These are phyloP conservation scores for Podaxis sp. DNA, from an alignment of 768 basidiomycete species.

Conservation along the genomic window DNA sequence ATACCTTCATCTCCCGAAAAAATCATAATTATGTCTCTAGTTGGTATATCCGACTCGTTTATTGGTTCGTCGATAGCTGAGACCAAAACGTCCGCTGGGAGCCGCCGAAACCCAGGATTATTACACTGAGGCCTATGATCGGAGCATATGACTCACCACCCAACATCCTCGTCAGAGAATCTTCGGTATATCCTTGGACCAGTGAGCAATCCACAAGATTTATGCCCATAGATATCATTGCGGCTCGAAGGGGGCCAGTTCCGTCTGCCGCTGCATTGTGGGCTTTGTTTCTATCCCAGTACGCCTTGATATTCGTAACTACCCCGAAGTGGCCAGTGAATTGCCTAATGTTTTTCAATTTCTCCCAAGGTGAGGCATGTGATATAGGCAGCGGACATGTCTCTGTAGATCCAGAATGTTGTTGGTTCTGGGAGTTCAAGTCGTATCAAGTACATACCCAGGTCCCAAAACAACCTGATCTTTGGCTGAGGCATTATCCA, in stretches of 20 bases:
- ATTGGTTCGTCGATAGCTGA: slow-evolving; percentile 1
- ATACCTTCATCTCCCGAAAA: slow-evolving; percentile 2
- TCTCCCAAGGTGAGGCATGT: slow-evolving; percentile 2
- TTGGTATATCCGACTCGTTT: background rate
- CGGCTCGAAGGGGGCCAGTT: background rate
- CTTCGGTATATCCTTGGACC: background rate
- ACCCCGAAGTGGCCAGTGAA: slow-evolving; percentile 5
- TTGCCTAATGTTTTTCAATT: slow-evolving; percentile 2
- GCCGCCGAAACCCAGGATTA: background rate
- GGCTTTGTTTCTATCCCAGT: slow-evolving; percentile 4
- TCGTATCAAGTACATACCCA: slow-evolving; percentile 2
- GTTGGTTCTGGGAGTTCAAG: background rate
- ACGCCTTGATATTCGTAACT: slow-evolving; percentile 11
- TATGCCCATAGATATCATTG: slow-evolving; percentile 2
- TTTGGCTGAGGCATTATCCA: background rate
- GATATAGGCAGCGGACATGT: slow-evolving; percentile 5
- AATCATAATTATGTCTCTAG: slow-evolving; percentile 1
- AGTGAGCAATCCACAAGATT: slow-evolving; percentile 1
- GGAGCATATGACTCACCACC: background rate
- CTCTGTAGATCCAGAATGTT: background rate
- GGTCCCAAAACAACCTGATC: slow-evolving; percentile 13
- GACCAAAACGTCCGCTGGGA: slow-evolving; percentile 4
- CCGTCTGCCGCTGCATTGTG: background rate
- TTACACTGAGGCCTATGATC: background rate
- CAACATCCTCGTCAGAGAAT: background rate